Conservation (phyloP, 345 rosid species). For the Citrus reticulata region DNA sequence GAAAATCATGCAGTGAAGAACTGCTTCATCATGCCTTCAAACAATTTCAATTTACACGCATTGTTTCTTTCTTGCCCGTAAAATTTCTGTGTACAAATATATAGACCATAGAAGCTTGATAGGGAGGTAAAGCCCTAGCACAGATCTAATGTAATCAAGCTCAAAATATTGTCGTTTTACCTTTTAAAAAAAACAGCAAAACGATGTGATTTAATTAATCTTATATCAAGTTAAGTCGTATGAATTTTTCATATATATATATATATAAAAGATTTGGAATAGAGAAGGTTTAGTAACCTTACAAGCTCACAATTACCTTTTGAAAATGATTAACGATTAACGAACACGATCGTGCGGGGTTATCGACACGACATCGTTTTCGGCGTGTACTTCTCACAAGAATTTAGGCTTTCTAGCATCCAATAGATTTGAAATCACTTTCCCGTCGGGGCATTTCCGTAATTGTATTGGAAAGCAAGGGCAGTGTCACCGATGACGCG, state of each 20-base stretch:
- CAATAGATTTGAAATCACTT: not conserved
- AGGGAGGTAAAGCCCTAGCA: no score
- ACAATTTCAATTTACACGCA: not conserved
- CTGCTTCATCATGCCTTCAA: not conserved
- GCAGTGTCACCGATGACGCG: constrained; percentile 35
- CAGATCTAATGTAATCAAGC: no score
- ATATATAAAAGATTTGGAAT: not conserved
- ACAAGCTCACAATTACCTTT: not conserved
- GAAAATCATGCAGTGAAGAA: not conserved
- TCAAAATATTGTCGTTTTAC: no score
- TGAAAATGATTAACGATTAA: not conserved
- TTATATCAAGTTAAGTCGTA: no score
- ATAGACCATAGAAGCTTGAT: no score
- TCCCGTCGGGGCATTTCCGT: constrained; percentile 21
- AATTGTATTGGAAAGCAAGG: constrained; percentile 13
- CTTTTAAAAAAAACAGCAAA: no score
- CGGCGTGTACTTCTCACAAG: not conserved
- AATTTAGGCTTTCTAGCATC: not conserved
- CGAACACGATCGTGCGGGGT: not conserved
- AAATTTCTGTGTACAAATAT: not conserved
- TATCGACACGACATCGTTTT: not conserved
- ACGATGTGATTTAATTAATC: no score
- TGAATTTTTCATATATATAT: no score
- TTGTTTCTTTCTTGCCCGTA: not conserved
- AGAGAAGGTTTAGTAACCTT: not conserved